A percentile compares a stretch with the other conserved stretches of the same genome.
phyloP scores from a whole-genome alignment of 495 filamentous ascomycete genomes.

The Chaetomium fimeti region DNA sequence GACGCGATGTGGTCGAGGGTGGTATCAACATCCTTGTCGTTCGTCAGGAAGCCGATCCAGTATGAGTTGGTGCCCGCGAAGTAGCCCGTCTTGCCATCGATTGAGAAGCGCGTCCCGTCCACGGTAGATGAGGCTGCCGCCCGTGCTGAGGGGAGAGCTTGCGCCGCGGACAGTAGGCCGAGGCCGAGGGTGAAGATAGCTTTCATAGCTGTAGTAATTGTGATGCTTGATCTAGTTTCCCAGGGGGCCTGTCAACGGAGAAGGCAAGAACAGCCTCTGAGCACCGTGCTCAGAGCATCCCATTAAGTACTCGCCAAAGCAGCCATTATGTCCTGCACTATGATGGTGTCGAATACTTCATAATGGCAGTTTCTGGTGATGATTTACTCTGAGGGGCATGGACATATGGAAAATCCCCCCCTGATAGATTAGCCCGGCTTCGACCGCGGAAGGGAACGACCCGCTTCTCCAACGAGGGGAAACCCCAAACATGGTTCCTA shows the following conservation, averaged over 20 bases:
- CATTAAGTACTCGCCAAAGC: slow-evolving; percentile 6
- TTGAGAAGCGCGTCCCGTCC: slow-evolving; percentile 49
- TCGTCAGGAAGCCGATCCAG: slow-evolving; percentile 69
- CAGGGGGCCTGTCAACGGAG: not conserved
- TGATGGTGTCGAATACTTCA: not conserved
- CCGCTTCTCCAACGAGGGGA: not conserved
- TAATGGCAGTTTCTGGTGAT: slow-evolving; percentile 1
- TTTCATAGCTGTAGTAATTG: slow-evolving; percentile 25
- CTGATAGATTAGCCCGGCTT: slow-evolving; percentile 3
- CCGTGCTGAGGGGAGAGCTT: slow-evolving; percentile 15
- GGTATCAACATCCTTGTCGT: slow-evolving; percentile 63
- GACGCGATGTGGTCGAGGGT: slow-evolving; percentile 49
- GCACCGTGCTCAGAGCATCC: not conserved
- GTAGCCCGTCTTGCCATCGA: slow-evolving; percentile 61
- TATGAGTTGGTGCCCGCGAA: slow-evolving; percentile 72
- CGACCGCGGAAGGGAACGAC: slow-evolving; percentile 1
- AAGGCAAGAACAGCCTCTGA: not conserved
- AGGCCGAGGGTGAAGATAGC: slow-evolving; percentile 20
- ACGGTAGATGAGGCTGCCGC: slow-evolving; percentile 21
- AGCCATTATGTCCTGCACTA: not conserved
- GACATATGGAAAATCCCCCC: not conserved
- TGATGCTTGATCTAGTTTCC: not conserved
- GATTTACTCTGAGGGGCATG: slow-evolving; percentile 2
- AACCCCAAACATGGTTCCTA: not conserved
- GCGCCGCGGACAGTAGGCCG: slow-evolving; percentile 27